Conservation (phyloP, 2,329 filamentous ascomycete species). For the Aspergillus brasiliensis region DNA sequence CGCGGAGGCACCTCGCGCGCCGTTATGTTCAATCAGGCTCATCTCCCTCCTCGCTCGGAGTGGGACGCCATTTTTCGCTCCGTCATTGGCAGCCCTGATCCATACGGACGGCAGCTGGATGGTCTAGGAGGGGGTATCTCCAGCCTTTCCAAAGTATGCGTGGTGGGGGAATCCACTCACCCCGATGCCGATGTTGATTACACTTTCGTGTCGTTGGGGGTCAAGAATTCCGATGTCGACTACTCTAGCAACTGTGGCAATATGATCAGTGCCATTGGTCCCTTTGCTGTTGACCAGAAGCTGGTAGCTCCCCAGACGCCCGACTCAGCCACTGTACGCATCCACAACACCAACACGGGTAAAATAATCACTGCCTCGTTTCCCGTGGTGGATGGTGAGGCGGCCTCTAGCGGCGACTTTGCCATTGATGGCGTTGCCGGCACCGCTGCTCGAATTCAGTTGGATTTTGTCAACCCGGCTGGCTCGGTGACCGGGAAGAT, state of each 20-base stretch:
- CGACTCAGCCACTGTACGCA: conserved; percentile 48
- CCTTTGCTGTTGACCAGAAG: conserved; percentile 58
- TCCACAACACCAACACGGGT: conserved; percentile 71
- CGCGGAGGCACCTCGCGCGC: conserved; percentile 71
- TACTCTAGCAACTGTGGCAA: conserved; percentile 75
- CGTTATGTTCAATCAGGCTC: conserved; percentile 58
- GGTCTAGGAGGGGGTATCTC: conserved; percentile 71
- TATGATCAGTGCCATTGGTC: conserved; percentile 68
- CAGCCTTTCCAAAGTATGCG: conserved; percentile 70
- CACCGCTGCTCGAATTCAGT: conserved; percentile 57
- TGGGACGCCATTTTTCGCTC: conserved; percentile 61
- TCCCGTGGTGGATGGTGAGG: conserved; percentile 51
- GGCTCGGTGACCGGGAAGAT: conserved; percentile 65
- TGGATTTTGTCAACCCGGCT: conserved; percentile 64
- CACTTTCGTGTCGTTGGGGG: conserved; percentile 70
- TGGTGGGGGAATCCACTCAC: conserved; percentile 58
- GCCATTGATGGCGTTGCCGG: conserved; percentile 67
- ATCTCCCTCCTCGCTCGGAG: conserved; percentile 53
- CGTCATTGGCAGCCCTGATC: conserved; percentile 67
- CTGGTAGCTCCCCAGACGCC: neutral
- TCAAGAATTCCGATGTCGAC: conserved; percentile 63
- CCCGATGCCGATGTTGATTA: conserved; percentile 64
- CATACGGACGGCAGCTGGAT: conserved; percentile 68
- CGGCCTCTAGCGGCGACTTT: conserved; percentile 57
- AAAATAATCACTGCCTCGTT: conserved; percentile 66